phyloP scores from a whole-genome alignment of 2,329 filamentous ascomycete genomes.

The Rhexocercosporidium sp. region DNA sequence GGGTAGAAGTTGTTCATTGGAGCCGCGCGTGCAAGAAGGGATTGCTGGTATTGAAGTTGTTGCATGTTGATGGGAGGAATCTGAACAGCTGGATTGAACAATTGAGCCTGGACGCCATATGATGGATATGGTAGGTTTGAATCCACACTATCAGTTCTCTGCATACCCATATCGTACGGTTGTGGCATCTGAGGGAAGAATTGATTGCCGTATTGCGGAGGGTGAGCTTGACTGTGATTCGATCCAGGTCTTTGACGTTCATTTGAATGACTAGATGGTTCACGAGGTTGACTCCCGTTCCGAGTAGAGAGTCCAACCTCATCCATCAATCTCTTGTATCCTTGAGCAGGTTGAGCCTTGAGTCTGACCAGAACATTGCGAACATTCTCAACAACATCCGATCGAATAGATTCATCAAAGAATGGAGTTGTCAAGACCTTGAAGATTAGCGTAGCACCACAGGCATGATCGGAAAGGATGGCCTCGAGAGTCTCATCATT shows the following conservation, averaged over 20 bases:
- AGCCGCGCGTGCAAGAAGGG: constrained; percentile 56
- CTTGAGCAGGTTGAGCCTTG: constrained; percentile 92
- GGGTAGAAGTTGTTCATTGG: constrained; percentile 64
- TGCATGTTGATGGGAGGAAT: constrained; percentile 57
- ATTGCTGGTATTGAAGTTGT: constrained; percentile 63
- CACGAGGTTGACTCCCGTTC: constrained; percentile 47
- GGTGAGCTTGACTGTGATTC: constrained; percentile 54
- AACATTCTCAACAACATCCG: constrained; percentile 89
- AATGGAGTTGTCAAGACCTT: constrained; percentile 98
- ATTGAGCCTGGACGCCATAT: constrained; percentile 56
- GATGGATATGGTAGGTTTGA: constrained; percentile 55
- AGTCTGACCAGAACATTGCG: constrained; percentile 86
- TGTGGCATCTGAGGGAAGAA: constrained; percentile 58
- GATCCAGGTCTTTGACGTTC: constrained; percentile 62
- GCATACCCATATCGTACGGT: constrained; percentile 55
- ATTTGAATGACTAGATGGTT: constrained; percentile 44
- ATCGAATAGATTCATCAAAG: constrained; percentile 89
- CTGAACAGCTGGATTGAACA: constrained; percentile 55
- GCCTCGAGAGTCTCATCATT: constrained; percentile 87
- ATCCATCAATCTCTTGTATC: constrained; percentile 98
- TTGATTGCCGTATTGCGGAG: constrained; percentile 48
- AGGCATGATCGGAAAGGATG: constrained; percentile 89
- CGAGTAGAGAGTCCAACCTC: constrained; percentile 88
- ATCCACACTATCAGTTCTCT: constrained; percentile 60
- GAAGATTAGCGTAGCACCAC: constrained; percentile 95